Evolutionary conservation across 176 grass and related monocot genomes (phyloP), one percentile per base, ranked within the genome.

Genomic region (Aegilops speltoides): DNA sequence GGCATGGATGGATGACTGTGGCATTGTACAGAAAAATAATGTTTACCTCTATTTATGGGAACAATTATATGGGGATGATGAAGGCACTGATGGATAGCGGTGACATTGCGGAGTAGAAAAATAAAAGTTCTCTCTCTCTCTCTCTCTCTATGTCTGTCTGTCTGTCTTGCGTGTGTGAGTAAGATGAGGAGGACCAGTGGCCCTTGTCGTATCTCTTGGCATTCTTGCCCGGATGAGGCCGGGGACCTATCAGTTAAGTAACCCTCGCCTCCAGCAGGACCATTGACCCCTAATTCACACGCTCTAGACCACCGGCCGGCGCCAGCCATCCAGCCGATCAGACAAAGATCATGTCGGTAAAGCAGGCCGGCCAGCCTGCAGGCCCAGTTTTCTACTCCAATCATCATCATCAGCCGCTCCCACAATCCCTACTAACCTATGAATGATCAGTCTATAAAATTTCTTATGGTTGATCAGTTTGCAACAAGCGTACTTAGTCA

Each of bases 181-280:
- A 9, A 3, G 56, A 59, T 59, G 19, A 59, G 65, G 83, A 31
- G 75, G 74, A 66, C 46, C 87, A 1, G 5, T 32, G 73, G 15
- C 29, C 3, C 43, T 76, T 86, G 90, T 92, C 90, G 78, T 56
- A 83, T 86, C 87, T 26, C 59, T 38, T 86, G 87, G 83, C 90
- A 3, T 82, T 69, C 11, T 46, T 62, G 33, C 64, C 64, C 16
- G 73, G 13, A 19, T 14, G 32, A 76, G 85, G 67, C 13, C 9
- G 57, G 83, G 73, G 87, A 73, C 82, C 78, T 64, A 81, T 19
- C 46, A 61, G 36, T 52, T 45, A 46, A 64, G 16, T 14, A 17
- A 57, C 10, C 41, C 41, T 43, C 41, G 43, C 46, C 19, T 59
- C 40, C 13, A 54, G 59, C 75, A 28, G 66, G 24, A 26, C 63